Evolutionary conservation across 192 early-diverging fungal genomes (phyloP), one percentile per base, ranked within the genome.

Genomic region (Diversispora epigaea): DNA sequence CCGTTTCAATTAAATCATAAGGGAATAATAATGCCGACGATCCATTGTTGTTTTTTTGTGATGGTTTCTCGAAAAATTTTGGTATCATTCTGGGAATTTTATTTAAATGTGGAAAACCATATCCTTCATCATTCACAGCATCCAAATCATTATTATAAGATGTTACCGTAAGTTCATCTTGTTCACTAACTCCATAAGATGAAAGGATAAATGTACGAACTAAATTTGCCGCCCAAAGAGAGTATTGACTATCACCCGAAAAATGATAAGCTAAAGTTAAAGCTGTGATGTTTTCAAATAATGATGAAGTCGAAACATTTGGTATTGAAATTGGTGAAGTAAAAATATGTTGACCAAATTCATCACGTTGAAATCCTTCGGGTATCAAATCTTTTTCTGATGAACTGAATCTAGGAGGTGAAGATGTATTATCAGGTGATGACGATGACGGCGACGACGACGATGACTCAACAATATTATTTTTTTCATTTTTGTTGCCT

Each of bases 51-150:
- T 54, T 11, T 17, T 14, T 54, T 17, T 2, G 32, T 49, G 66
- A 3, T 21, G 14, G 12, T 9, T 40, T 55, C 56, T 56, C 40
- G 41, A 72, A 79, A 43, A 77, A 78, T 54, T 85, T 83, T 25
- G 83, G 81, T 17, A 87, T 76, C 15, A 82, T 75, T 60, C 82
- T 76, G 25, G 88, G 83, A 6, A 87, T 78, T 9, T 83, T 84
- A 61, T 82, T 86, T 19, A 87, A 64, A 46, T 79, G 77, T 8
- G 88, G 88, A 80, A 89, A 87, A n/a, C 80, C 85, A 55, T 87
- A 87, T 22, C 88, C 88, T 77, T 89, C 86, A 52, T 87, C 88
- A n/a, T 83, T 79, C 22, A 84, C 66, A 32, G 84, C 85, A 44
- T 86, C 85, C 52, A 81, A 81, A 21, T 82, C 86, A 47, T 83